phyloP scores from a whole-genome alignment of 345 rosid species.

The Salix udensis region DNA sequence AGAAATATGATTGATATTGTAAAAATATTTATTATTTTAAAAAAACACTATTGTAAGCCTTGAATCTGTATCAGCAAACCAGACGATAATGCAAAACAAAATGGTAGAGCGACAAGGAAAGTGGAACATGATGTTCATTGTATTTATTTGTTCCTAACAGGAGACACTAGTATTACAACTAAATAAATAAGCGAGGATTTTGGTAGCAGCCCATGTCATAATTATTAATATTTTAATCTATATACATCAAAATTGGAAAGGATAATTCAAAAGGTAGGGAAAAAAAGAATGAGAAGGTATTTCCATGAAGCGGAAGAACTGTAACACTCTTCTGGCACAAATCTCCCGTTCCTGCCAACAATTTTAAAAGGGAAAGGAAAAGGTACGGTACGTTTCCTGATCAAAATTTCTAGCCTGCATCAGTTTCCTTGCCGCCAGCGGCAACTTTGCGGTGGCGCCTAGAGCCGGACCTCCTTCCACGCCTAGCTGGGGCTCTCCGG shows the following conservation, averaged over 20 bases:
- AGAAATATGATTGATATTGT: too few relatives aligned
- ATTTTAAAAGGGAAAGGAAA: conserved; percentile 16
- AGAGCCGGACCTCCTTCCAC: conserved; percentile 53
- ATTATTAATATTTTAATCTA: conserved; percentile 24
- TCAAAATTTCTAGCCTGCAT: conserved; percentile 27
- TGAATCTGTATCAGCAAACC: background rate
- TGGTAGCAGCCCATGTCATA: conserved; percentile 27
- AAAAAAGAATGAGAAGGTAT: background rate
- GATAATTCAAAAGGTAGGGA: background rate
- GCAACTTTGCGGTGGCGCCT: conserved; percentile 67
- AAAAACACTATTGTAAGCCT: too few relatives aligned
- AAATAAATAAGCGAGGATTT: conserved; percentile 8
- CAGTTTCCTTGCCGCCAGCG: conserved; percentile 32
- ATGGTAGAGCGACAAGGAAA: background rate
- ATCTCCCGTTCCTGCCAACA: conserved; percentile 25
- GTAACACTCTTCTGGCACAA: conserved; percentile 26
- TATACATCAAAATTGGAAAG: conserved; percentile 38
- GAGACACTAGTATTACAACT: background rate
- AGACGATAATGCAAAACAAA: background rate
- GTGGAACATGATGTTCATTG: background rate
- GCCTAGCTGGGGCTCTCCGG: conserved; percentile 43
- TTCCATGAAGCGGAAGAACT: conserved; percentile 16
- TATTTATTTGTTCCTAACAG: conserved; percentile 6
- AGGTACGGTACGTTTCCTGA: conserved; percentile 20
- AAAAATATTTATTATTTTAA: too few relatives aligned